These are phyloP conservation scores for Rhizopogon vinicolor DNA, from an alignment of 768 basidiomycete genomes.

Conservation along the genomic window DNA sequence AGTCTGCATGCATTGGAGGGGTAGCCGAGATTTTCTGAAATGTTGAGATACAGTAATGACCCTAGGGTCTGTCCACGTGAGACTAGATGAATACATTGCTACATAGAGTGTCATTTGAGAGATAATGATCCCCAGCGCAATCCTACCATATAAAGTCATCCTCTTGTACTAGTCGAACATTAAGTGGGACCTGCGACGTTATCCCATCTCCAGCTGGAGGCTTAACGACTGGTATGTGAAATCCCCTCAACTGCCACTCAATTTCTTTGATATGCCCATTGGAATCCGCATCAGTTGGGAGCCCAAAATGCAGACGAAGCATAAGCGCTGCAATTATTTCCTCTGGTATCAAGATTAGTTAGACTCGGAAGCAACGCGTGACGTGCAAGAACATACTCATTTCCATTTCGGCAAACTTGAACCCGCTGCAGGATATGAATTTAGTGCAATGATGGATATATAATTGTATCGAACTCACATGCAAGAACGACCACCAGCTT, in stretches of 20 bases:
- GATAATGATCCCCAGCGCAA: too few species aligned
- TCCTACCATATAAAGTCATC: too few species aligned
- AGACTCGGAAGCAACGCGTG: not conserved
- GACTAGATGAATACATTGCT: too few species aligned
- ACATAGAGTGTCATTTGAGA: too few species aligned
- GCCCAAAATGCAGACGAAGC: not conserved
- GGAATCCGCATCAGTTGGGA: not conserved
- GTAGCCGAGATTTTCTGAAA: too few species aligned
- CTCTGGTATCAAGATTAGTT: not conserved
- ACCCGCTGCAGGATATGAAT: not conserved
- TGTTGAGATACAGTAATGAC: too few species aligned
- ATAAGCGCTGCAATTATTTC: not conserved
- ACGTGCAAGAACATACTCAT: not conserved
- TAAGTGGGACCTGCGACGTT: not conserved
- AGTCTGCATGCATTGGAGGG: too few species aligned
- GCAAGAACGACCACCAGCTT: not conserved
- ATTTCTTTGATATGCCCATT: not conserved
- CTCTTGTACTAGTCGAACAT: not conserved
- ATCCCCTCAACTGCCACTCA: not conserved
- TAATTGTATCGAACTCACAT: not conserved
- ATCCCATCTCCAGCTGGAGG: not conserved
- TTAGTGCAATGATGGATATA: not conserved
- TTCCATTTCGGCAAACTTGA: constrained; percentile 2
- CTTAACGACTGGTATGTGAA: not conserved
- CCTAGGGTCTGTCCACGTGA: too few species aligned